Conservation (phyloP, 1,284 basidiomycete species). For the Rugosomyces carneus region DNA sequence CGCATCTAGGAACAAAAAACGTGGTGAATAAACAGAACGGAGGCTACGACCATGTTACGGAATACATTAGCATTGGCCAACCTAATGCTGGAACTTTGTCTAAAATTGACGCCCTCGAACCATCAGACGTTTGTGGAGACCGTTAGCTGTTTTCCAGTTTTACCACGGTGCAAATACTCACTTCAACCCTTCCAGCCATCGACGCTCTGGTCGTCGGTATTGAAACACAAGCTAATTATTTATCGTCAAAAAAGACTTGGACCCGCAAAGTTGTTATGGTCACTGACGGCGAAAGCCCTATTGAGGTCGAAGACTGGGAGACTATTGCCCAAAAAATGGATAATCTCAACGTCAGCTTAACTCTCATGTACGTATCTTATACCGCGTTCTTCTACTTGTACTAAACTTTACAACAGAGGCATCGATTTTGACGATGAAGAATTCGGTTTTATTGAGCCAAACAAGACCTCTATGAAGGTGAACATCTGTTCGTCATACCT, state of each 20-base stretch:
- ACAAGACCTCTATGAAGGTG: constrained; percentile 71
- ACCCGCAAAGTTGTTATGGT: constrained; percentile 74
- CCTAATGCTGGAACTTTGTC: constrained; percentile 74
- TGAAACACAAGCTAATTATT: constrained; percentile 63
- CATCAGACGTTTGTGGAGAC: constrained; percentile 61
- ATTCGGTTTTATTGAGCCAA: constrained; percentile 54
- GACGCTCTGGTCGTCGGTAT: constrained; percentile 84
- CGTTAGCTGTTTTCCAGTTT: constrained; percentile 44
- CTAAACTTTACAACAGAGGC: constrained; percentile 42
- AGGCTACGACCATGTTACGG: constrained; percentile 72
- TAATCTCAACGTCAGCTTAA: constrained; percentile 47
- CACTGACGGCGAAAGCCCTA: constrained; percentile 74
- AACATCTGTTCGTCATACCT: constrained; percentile 2
- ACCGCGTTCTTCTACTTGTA: neutral
- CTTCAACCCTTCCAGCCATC: constrained; percentile 49
- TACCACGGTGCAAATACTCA: neutral
- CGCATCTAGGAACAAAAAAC: constrained; percentile 62
- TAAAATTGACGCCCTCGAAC: constrained; percentile 59
- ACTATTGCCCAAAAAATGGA: constrained; percentile 68
- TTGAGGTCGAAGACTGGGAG: constrained; percentile 70
- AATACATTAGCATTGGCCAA: constrained; percentile 74
- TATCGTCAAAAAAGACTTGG: constrained; percentile 70
- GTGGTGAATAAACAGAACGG: constrained; percentile 55
- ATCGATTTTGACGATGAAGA: constrained; percentile 81
- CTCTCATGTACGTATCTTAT: constrained; percentile 54